phyloP scores from a whole-genome alignment of 495 filamentous ascomycete genomes.

The Hypoxylon subgilvum region DNA sequence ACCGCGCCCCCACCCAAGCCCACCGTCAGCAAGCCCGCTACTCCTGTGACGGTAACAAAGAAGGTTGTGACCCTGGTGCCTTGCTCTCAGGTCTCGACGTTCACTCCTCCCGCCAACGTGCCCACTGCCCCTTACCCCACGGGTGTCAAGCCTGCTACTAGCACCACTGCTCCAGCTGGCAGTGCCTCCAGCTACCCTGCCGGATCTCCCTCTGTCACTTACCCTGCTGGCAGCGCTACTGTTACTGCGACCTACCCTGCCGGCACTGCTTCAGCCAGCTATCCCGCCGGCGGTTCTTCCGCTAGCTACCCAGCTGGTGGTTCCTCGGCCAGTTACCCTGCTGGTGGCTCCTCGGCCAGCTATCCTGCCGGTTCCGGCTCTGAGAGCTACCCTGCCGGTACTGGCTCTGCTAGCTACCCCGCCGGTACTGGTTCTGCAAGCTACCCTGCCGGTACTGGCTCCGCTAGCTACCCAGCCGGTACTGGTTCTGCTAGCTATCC shows the following conservation, averaged over 20 bases:
- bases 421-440: not conserved
- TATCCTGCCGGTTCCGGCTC: not conserved
- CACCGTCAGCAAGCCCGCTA: constrained; percentile 28
- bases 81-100: constrained; percentile 38
- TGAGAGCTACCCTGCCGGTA: constrained; percentile 1
- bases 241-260: constrained; percentile 10
- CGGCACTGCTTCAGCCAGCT: not conserved
- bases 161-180: constrained; percentile 13
- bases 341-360: not conserved
- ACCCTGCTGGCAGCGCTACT: constrained; percentile 12
- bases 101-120: constrained; percentile 37
- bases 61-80: constrained; percentile 39
- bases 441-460: not conserved
- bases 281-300: constrained; percentile 2
- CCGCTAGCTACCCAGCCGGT: not conserved
- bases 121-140: constrained; percentile 41
- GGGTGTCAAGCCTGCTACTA: constrained; percentile 11
- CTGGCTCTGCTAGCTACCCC: constrained; percentile 3
- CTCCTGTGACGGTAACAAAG: constrained; percentile 39
- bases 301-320: constrained; percentile 10
- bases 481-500: not conserved
- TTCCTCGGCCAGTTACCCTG: constrained; percentile 15
- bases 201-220: constrained; percentile 15
- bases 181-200: constrained; percentile 3
- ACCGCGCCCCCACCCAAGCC: constrained; percentile 31